phyloP scores from a whole-genome alignment of 108 stramenopile genomes.

The Nitzschia sp. region DNA sequence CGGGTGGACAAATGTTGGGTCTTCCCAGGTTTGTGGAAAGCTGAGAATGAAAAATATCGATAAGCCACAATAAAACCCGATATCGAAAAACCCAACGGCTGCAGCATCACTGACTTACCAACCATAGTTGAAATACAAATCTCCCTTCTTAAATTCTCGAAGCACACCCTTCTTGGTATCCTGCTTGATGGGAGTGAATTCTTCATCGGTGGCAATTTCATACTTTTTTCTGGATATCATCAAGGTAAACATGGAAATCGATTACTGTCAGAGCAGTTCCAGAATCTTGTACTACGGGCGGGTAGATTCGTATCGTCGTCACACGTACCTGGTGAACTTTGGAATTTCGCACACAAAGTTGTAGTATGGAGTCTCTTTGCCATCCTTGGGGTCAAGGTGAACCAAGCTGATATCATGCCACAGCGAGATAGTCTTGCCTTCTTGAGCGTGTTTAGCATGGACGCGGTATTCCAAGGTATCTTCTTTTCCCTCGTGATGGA shows the following conservation, averaged over 20 bases:
- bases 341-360: constrained; percentile 98
- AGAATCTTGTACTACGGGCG: neutral
- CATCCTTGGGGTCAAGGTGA: constrained; percentile 72
- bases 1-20: constrained; percentile 91
- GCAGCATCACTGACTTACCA: no score
- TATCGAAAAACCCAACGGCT: no score
- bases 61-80: no score
- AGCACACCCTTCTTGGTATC: constrained; percentile 93
- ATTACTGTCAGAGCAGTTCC: neutral
- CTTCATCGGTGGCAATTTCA: constrained; percentile 95
- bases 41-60: neutral
- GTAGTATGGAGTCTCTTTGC: constrained; percentile 67
- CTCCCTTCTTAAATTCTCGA: constrained; percentile 93
- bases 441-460: constrained; percentile 56
- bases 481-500: constrained; percentile 62
- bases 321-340: constrained; percentile 88
- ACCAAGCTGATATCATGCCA: constrained; percentile 91
- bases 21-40: constrained; percentile 98
- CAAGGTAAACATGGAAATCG: constrained; percentile 15
- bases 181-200: constrained; percentile 97
- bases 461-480: constrained; percentile 85
- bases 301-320: neutral
- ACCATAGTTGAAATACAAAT: constrained; percentile 99
- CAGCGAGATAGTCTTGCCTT: constrained; percentile 72
- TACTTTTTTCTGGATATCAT: constrained; percentile 89